phyloP scores from a whole-genome alignment of 345 rosid species.

The Stellera chamaejasme region DNA sequence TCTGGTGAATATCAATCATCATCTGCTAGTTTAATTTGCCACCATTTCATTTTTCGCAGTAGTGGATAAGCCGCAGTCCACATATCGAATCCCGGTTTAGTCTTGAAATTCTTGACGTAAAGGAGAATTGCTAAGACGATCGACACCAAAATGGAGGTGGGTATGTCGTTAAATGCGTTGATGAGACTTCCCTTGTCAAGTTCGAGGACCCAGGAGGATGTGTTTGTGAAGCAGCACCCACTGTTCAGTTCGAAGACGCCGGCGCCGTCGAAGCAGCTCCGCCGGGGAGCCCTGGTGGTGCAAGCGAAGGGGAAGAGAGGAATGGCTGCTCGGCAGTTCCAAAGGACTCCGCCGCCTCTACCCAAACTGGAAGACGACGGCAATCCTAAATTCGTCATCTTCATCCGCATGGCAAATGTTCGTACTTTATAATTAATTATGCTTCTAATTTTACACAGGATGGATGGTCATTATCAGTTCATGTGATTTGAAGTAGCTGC shows the following conservation, averaged over 20 bases:
- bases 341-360: slow-evolving; percentile 56
- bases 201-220: slow-evolving; percentile 44
- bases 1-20: slow-evolving; percentile 17
- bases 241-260: slow-evolving; percentile 38
- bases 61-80: slow-evolving; percentile 26
- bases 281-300: slow-evolving; percentile 33
- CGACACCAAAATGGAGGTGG: slow-evolving; percentile 43
- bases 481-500: too few species aligned
- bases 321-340: slow-evolving; percentile 74
- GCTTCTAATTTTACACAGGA: neutral
- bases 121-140: too few species aligned
- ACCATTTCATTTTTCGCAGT: neutral
- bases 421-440: slow-evolving; percentile 14
- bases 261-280: slow-evolving; percentile 12
- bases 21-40: neutral
- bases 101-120: neutral
- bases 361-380: slow-evolving; percentile 98
- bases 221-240: slow-evolving; percentile 46
- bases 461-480: too few species aligned
- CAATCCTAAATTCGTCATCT: slow-evolving; percentile 80
- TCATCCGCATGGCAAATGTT: slow-evolving; percentile 85
- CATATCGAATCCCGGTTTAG: neutral
- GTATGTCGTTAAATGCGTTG: slow-evolving; percentile 65
- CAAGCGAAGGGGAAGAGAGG: slow-evolving; percentile 88
- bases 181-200: slow-evolving; percentile 54